Evolutionary conservation across 192 early-diverging fungal species (phyloP), one percentile per base, ranked within the genome.

Genomic region (Podochytrium sp.): DNA sequence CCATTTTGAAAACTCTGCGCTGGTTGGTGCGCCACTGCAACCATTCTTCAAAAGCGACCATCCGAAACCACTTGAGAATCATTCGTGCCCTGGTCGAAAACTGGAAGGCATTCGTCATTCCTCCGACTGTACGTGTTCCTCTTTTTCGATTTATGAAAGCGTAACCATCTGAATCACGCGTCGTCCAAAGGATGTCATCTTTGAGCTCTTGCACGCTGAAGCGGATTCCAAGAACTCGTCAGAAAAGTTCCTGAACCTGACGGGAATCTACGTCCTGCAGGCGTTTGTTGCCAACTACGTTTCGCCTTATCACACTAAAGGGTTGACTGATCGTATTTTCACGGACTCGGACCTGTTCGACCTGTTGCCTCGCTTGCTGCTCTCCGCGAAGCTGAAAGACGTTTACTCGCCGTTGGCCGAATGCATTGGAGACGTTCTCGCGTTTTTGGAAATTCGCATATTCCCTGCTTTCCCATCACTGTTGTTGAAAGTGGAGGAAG

Each of bases 11-110:
- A 43, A 67, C 63, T 3, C 25, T 75, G 37, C n/a, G 50, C 3
- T 65, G 74, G 74, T 35, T 66, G 20, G 41, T 57, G 6, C 62
- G 64, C 7, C 27, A 75, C 42, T 75, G 67, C 41, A 56, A 62
- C 20, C 51, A 76, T 33, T 50, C 76, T 20, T 62, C 79, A 12
- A 77, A 70, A 40, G 35, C 78, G 0, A 49, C 51, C 1, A 74
- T 79, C 23, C 72, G 83, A 18, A 88, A 83, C 57, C 90, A 91
- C 68, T 74, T 91, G 42, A 78, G 86, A 33, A 65, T 89, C 7
- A 78, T 93, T 55, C 85, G 87, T 33, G 75, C 78, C 18, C 78
- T 91, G 6, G 83, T 92, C 57, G 90, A 93, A 60, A 84, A 81
- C 38, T 93, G 89, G 88, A 77, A 78, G 16, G 68, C 63, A 10